Evolutionary conservation across 1,284 basidiomycete genomes (phyloP).

Genomic region (Anthracocystis panici-leucophaei): DNA sequence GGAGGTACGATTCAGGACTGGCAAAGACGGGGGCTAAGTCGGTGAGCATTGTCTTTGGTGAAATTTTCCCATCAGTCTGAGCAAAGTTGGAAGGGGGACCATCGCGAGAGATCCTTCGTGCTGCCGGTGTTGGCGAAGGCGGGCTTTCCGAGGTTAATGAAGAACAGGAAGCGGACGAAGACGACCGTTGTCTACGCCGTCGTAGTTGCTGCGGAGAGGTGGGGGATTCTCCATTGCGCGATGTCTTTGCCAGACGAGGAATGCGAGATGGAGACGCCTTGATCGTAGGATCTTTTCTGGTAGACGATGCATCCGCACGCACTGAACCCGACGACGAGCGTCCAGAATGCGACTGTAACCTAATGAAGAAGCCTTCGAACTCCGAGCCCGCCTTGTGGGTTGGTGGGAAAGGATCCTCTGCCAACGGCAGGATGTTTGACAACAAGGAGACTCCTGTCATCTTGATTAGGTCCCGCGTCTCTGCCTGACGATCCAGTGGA

Average conservation of each 20-base stretch:
- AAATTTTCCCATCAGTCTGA: background rate
- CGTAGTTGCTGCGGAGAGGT: background rate
- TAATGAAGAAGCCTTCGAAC: slow-evolving; percentile 53
- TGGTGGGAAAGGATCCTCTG: slow-evolving; percentile 42
- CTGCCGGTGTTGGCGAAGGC: slow-evolving; percentile 14
- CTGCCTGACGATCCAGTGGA: background rate
- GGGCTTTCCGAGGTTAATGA: slow-evolving; percentile 1
- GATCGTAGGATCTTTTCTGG: background rate
- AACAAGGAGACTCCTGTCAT: slow-evolving; percentile 6
- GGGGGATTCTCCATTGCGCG: background rate
- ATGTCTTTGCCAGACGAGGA: slow-evolving; percentile 5
- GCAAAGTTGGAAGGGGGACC: too few species aligned
- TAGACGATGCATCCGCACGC: background rate
- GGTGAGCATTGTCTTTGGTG: slow-evolving; percentile 17
- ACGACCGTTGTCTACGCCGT: slow-evolving; percentile 2
- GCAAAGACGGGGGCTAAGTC: slow-evolving; percentile 28
- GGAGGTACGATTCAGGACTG: slow-evolving; percentile 28
- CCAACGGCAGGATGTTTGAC: slow-evolving; percentile 26
- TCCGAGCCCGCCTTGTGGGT: slow-evolving; percentile 45
- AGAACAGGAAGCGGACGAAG: slow-evolving; percentile 8
- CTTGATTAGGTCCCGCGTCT: background rate
- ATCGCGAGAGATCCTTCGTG: slow-evolving; percentile 6
- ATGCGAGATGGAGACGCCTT: slow-evolving; percentile 29
- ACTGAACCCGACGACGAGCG: slow-evolving; percentile 8
- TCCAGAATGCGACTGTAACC: slow-evolving; percentile 39